Evolutionary conservation across 169 alveolate genomes (phyloP).

Genomic region (Plasmodium inui): DNA sequence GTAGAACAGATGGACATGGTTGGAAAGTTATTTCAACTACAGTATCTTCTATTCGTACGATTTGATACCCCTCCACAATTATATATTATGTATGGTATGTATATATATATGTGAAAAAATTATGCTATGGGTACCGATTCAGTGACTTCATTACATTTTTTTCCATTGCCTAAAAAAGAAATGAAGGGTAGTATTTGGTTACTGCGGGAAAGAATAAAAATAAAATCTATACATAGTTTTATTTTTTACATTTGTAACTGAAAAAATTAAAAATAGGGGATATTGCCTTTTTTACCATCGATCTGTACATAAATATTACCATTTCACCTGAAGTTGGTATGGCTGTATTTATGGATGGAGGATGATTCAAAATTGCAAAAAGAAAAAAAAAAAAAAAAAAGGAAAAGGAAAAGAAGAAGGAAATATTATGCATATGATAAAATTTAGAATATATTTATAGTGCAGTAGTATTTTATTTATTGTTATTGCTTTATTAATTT

Average conservation of each 20-base stretch:
- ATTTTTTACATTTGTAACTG: neutral
- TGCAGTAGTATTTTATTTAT: neutral
- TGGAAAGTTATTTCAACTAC: neutral
- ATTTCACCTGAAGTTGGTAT: neutral
- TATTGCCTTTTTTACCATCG: neutral
- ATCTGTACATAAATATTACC: neutral
- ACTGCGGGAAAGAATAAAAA: neutral
- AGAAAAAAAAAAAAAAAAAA: neutral
- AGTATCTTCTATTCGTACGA: neutral
- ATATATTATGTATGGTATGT: neutral
- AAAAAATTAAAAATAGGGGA: neutral
- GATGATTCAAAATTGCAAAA: neutral
- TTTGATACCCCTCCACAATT: neutral
- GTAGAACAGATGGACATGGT: neutral
- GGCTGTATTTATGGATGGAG: neutral
- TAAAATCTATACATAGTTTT: neutral
- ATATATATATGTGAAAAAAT: neutral
- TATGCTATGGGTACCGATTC: neutral
- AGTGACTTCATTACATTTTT: neutral
- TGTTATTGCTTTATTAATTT: neutral
- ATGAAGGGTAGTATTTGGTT: neutral
- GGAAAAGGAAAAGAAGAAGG: neutral
- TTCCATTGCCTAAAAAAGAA: neutral
- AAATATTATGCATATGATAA: neutral
- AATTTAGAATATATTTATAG: neutral